Base-by-base conservation (phyloP, 345 rosid species). In the Gossypium rotundifolium region DNA sequence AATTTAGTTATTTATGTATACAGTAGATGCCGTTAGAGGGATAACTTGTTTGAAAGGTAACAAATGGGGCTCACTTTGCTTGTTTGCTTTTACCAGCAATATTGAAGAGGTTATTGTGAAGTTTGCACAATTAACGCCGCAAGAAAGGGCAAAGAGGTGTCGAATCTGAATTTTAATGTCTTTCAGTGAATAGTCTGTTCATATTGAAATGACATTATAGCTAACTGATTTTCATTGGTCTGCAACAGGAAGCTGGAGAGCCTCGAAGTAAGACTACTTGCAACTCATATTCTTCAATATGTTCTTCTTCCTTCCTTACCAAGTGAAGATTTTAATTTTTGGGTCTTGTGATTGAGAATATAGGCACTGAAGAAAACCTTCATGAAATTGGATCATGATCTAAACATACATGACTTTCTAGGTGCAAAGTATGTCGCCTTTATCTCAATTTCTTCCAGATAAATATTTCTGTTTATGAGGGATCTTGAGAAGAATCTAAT, bases 331-430 rank as follows among this genome's bases (percentile, higher is more conserved):
- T 65, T 16, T 45, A 74, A 76, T 75, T 51, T 61, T 70, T 74
- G 64, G 68, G 69, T 72, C 59, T 83, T 68, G 73, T 75, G 75
- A 76, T 76, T 74, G 87, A 71, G 62, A 72, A 71, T 83, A 65
- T 74, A 93, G 97, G 90, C 87, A 73, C 78, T 91, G 84, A 90
- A 87, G 91, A 93, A 93, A 84, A 90, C 97, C 62, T 93, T 93
- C 73, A 91, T 87, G 89, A 91, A 91, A 80, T 84, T 91, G 85
- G 97, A 93, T 80, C 98, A 93, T 80, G 94, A 91, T 80, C 94
- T 93, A 64, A 88, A 88, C 81, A 88, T 93, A 78, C 84, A 93
- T 42, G 96, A 90, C 65, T 89, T 91, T 75, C 79, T 93, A 70
- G 96, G 94, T 80, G 68, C 91, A 79, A 89, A 88, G 97, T 93